Base-by-base conservation (phyloP, 805 yeast species). In the Saturnispora besseyi region DNA sequence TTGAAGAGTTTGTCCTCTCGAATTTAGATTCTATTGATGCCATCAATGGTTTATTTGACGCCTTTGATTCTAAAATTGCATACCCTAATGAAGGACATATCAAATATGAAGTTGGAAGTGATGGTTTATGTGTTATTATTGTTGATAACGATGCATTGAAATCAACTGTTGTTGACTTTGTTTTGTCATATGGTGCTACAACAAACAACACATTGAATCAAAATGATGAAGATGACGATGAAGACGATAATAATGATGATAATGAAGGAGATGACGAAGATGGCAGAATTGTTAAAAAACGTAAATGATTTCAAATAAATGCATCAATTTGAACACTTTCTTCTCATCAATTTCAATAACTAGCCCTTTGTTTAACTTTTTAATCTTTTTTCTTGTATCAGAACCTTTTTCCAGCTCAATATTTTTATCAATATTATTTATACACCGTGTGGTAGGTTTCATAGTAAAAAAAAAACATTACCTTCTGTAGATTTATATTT, bases 61-160 rank as follows among this genome's bases (percentile, higher is more conserved):
- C 60, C 36, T 78, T 78, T 55, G 83, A 78, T 58, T 73, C 67
- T 37, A 60, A 62, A 24, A 67, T 78, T 13, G 79, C 82, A 8
- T 66, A 72, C 40, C 82, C 82, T 3, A 78, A 78, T 54, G 78
- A 77, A 53, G 75, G 72, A 4, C 70, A 72, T 52, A 71, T 78
- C 55, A 77, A 77, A 58, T 78, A 78, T 56, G 82, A 78, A 53
- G 81, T 77, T 2, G 82, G 82, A 4, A 75, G 79, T 46, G 83
- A 78, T 57, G 83, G 83, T 4, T 62, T 78, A 49, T 78, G 78
- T 49, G 77, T 78, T 49, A 70, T 78, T 29, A 68, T 78, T n/a
- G 81, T 76, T 32, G 77, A 74, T 52, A 64, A 66, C 5, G 51
- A 57, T 18, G 64, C 60, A 31, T 62, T 78, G 55, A 68, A 66